Evolutionary conservation across 1,139 yeast genomes (phyloP).

Genomic region (Pichia sp.): DNA sequence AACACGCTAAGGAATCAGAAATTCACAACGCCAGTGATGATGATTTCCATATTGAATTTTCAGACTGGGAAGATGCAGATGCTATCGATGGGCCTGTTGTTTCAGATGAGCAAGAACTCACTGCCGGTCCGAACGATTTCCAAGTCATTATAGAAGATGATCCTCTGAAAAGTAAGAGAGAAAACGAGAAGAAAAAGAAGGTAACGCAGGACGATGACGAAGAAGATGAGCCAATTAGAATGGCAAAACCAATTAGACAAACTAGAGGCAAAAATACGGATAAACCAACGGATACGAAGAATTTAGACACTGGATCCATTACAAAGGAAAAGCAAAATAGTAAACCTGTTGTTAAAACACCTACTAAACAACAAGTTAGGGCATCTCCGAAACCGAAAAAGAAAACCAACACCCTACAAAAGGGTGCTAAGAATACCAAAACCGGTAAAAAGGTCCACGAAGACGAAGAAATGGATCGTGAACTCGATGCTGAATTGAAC

Average conservation of each 20-base stretch:
- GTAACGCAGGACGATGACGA: not conserved
- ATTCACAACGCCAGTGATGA: slow-evolving; percentile 1
- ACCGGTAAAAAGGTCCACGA: not conserved
- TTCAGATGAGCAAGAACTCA: slow-evolving; percentile 7
- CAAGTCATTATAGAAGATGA: slow-evolving; percentile 24
- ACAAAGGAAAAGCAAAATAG: no score
- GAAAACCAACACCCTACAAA: not conserved
- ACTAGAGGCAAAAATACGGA: not conserved
- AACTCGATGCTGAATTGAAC: slow-evolving; percentile 25
- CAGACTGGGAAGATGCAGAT: slow-evolving; percentile 28
- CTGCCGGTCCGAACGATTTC: slow-evolving; percentile 14
- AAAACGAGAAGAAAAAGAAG: slow-evolving; percentile 8
- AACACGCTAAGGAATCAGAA: not conserved
- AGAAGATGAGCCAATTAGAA: not conserved
- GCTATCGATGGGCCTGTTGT: slow-evolving; percentile 9
- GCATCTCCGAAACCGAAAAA: not conserved
- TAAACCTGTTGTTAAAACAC: not conserved
- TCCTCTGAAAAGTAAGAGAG: slow-evolving; percentile 15
- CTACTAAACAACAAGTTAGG: not conserved
- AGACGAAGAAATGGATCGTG: slow-evolving; percentile 17
- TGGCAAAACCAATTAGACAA: not conserved
- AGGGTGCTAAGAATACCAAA: not conserved
- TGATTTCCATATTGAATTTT: slow-evolving; percentile 13
- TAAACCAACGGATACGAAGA: no score
- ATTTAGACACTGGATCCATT: no score